Conservation (phyloP, 331 rosid genomes). For the Ulmus americana region DNA sequence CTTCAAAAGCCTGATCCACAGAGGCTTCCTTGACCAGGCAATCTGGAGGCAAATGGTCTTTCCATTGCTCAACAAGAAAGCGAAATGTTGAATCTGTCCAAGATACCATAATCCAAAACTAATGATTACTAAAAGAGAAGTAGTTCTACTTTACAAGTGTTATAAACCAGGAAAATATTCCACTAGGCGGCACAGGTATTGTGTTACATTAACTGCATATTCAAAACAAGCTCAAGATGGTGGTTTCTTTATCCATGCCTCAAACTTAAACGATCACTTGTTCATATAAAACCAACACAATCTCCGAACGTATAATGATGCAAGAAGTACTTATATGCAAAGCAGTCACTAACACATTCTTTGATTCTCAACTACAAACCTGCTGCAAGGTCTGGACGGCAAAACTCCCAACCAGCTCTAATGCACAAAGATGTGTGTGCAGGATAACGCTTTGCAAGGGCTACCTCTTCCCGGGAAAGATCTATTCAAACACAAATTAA, state of each 20-base stretch:
- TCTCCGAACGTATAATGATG: background rate
- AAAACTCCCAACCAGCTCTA: conserved; percentile 94
- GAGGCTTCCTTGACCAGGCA: conserved; percentile 66
- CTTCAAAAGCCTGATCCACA: conserved; percentile 79
- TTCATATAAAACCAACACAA: background rate
- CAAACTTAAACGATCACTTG: background rate
- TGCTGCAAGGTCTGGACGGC: conserved; percentile 66
- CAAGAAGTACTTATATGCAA: conserved; percentile 4
- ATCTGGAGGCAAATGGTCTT: conserved; percentile 65
- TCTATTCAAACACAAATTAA: conserved; percentile 39
- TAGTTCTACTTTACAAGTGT: background rate
- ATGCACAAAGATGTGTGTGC: conserved; percentile 78
- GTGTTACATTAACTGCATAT: background rate
- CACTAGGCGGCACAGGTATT: background rate
- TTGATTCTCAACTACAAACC: conserved; percentile 28
- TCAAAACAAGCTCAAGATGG: background rate
- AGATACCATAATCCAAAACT: conserved; percentile 10
- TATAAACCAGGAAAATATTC: background rate
- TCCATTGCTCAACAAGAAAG: conserved; percentile 86
- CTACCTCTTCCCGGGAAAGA: conserved; percentile 67
- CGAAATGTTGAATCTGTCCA: conserved; percentile 66
- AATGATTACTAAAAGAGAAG: background rate
- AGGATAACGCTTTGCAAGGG: conserved; percentile 78
- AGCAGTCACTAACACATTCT: background rate
- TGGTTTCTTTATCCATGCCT: background rate